A percentile compares a stretch with the other conserved stretches of the same genome.
Conservation (phyloP, 352 stramenopile genomes). For the Pythium scleroteichum region DNA sequence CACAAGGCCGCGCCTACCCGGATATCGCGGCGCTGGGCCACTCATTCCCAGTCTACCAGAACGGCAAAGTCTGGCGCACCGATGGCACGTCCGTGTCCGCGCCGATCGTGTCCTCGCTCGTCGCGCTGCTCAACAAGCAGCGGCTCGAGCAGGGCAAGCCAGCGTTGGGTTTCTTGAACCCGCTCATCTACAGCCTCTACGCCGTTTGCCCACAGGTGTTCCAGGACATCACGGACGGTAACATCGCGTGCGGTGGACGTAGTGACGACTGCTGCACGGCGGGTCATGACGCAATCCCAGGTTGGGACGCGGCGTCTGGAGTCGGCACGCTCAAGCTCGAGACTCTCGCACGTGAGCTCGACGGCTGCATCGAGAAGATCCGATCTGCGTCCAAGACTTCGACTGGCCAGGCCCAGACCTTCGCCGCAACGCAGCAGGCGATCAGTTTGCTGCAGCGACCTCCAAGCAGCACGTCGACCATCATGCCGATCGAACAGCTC, state of each 20-base stretch:
- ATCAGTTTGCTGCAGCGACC: slow-evolving; percentile 20
- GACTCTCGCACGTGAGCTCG: slow-evolving; percentile 40
- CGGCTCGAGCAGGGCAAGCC: slow-evolving; percentile 38
- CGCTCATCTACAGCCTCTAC: slow-evolving; percentile 65
- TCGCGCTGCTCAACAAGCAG: slow-evolving; percentile 57
- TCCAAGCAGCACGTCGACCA: background rate
- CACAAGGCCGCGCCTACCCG: slow-evolving; percentile 51
- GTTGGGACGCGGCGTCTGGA: slow-evolving; percentile 72
- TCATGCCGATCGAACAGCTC: slow-evolving; percentile 9
- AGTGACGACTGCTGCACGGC: slow-evolving; percentile 50
- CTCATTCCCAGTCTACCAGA: slow-evolving; percentile 61
- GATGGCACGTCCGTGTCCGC: slow-evolving; percentile 78
- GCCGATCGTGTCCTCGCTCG: slow-evolving; percentile 63
- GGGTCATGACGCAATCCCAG: slow-evolving; percentile 46
- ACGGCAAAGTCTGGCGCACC: slow-evolving; percentile 48
- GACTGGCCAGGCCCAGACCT: background rate
- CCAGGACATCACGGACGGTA: slow-evolving; percentile 57
- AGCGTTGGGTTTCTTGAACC: slow-evolving; percentile 70
- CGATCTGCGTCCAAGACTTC: slow-evolving; percentile 10
- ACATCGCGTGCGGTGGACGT: slow-evolving; percentile 53
- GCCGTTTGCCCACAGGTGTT: slow-evolving; percentile 71
- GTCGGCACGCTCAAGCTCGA: slow-evolving; percentile 58
- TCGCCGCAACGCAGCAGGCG: background rate
- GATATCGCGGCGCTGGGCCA: slow-evolving; percentile 69
- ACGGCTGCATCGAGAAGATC: slow-evolving; percentile 42